Evolutionary conservation across 2,329 filamentous ascomycete species (phyloP).

Genomic region (Alternaria brassicae): DNA sequence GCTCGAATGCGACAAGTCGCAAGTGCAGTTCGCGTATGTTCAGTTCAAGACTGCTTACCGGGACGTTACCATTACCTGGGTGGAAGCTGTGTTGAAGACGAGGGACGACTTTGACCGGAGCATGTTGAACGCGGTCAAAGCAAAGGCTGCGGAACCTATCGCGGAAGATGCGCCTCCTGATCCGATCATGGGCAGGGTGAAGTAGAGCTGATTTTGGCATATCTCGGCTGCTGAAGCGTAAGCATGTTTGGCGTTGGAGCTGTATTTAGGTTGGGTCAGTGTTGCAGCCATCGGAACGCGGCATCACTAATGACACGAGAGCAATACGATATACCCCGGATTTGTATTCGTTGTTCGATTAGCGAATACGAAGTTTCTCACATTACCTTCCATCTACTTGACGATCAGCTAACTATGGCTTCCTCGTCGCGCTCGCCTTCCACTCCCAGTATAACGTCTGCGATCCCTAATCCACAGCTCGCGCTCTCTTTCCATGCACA

Average conservation of each 20-base stretch:
- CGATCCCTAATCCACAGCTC: background rate
- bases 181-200: slow-evolving; percentile 94
- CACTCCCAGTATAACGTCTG: background rate
- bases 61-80: slow-evolving; percentile 94
- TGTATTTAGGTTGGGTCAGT: slow-evolving; percentile 7
- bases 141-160: slow-evolving; percentile 82
- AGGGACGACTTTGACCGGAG: slow-evolving; percentile 93
- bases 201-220: slow-evolving; percentile 56
- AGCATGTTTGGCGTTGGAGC: slow-evolving; percentile 10
- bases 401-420: background rate
- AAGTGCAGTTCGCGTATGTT: slow-evolving; percentile 79
- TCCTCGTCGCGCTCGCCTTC: background rate
- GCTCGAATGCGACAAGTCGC: slow-evolving; percentile 75
- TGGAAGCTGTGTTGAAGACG: slow-evolving; percentile 85
- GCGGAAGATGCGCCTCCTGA: slow-evolving; percentile 74
- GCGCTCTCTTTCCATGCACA: background rate
- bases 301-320: slow-evolving; percentile 6
- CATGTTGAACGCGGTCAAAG: slow-evolving; percentile 89
- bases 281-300: background rate
- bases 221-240: background rate
- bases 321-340: slow-evolving; percentile 10
- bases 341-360: slow-evolving; percentile 8
- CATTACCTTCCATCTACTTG: background rate
- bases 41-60: slow-evolving; percentile 86
- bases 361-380: slow-evolving; percentile 7